Base-by-base conservation (phyloP, 805 yeast species). In the Candida ulmi region DNA sequence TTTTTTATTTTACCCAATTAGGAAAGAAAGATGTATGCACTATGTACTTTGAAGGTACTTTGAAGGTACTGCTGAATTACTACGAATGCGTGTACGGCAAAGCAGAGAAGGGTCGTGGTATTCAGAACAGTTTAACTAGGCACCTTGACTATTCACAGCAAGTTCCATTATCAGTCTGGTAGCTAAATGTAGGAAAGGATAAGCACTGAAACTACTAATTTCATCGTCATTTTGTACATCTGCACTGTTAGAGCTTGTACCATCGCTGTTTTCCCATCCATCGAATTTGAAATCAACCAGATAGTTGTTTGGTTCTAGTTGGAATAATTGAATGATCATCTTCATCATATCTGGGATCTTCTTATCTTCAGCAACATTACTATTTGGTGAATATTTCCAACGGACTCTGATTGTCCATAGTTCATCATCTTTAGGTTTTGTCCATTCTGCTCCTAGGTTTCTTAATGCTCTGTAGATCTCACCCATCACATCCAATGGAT, bases 401-500 rank as follows among this genome's bases (percentile, higher is more conserved):
- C 97, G 78, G 15, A 91, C 97, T 50, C 87, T 75, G 42, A 91
- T 91, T 1, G 96, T 91, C 98, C 98, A 91, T 37, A 88, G 68
- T 54, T 90, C 96, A 54, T 90, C 96, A 51, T 90, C 96, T 0
- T 90, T 77, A 7, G 98, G 97, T 51, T 83, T 81, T 9, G 93
- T 86, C 98, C 98, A 93, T 61, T 93, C 97, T 0, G 98, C 98
- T 1, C 96, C 97, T 39, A 93, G 67, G 54, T 86, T 88, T 63
- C 86, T 86, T 57, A 93, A 70, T 1, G 98, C 98, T 35, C 96
- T 73, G 64, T 93, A 93, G 33, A 93, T 90, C 60, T 93, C 99
- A 21, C 97, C 96, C 98, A 93, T 93, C 4, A 93, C 99, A 61
- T 93, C 99, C 51, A 93, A 70, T 26, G 99, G 98, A 58, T 93